Conservation (phyloP, 805 yeast genomes). For the Yarrowia bubula region DNA sequence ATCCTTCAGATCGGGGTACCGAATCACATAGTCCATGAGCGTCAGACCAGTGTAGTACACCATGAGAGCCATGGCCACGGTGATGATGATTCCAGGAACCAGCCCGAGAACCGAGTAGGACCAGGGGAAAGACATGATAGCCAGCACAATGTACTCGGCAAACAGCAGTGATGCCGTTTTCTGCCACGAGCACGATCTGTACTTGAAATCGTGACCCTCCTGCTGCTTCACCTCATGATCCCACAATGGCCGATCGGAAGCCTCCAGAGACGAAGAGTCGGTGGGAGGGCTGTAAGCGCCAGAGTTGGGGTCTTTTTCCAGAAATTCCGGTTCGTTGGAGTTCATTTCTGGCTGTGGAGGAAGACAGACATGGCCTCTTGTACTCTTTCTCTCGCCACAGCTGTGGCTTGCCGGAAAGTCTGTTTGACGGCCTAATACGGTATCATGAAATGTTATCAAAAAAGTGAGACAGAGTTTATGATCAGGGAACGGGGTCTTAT, state of each 20-base stretch:
- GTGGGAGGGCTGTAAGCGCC: not conserved
- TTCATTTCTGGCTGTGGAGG: not conserved
- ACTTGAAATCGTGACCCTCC: conserved; percentile 42
- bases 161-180: conserved; percentile 59
- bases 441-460: conserved; percentile 1
- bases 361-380: not conserved
- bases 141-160: conserved; percentile 60
- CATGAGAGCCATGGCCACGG: conserved; percentile 50
- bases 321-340: conserved; percentile 8
- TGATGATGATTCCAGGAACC: conserved; percentile 56
- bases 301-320: conserved; percentile 2
- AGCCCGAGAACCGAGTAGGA: conserved; percentile 59
- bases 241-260: conserved; percentile 18
- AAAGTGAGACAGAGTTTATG: not conserved
- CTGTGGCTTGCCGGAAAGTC: conserved; percentile 4
- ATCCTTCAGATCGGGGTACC: conserved; percentile 51
- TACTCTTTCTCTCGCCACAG: conserved; percentile 13
- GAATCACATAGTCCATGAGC: conserved; percentile 54
- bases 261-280: conserved; percentile 7
- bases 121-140: conserved; percentile 67
- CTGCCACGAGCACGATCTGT: conserved; percentile 55
- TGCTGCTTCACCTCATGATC: conserved; percentile 30
- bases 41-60: conserved; percentile 57
- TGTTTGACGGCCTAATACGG: not conserved
- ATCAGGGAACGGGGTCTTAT: not conserved